Base-by-base conservation (phyloP, 2,329 filamentous ascomycete genomes). In the Capronia americana region DNA sequence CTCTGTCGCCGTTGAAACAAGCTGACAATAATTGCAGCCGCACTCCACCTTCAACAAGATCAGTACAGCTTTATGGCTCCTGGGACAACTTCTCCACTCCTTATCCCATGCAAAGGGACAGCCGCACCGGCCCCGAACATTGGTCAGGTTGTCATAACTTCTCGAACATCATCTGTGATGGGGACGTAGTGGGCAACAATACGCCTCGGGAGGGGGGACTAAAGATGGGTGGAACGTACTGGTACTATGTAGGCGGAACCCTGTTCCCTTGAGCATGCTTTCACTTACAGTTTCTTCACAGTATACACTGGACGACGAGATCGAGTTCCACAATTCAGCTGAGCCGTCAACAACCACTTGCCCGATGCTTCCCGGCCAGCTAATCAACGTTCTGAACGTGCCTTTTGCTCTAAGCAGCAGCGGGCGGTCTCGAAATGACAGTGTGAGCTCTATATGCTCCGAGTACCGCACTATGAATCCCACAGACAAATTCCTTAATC, bases 211-310 rank as follows among this genome's bases (percentile, higher is more conserved):
- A 87, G 72, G 93, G 93, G 65, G 93, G 91, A 60, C 84, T 97
- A 70, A 95, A 90, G 78, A 97, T 97, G 91, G 93, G 93, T 53
- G 88, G 90, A 67, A 95, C 90, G 17, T 97, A 97, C 79, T 97
- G 94, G 85, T 98, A 96, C 83, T 97, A 95, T 80, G 92, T 96
- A 82, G 80, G 91, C 84, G 48, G 48, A 51, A 28, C 53, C 56
- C 41, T 56, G 26, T 32, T 50, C 32, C 56, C 57, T 53, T 57
- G 24, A 44, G 51, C 58, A 32, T 41, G 64, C 48, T 46, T 54
- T 10, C 4, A 24, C 61, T 20, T 60, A 78, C 61, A 79, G 71
- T 60, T 30, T 65, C 44, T 28, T 48, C 69, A 61, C 76, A 96
- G 91, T 97, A 97, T 79, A 88, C 93, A 76, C 78, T 97, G 50